These are phyloP conservation scores for Psidium guajava DNA, from an alignment of 345 rosid species.

Conservation along the genomic window DNA sequence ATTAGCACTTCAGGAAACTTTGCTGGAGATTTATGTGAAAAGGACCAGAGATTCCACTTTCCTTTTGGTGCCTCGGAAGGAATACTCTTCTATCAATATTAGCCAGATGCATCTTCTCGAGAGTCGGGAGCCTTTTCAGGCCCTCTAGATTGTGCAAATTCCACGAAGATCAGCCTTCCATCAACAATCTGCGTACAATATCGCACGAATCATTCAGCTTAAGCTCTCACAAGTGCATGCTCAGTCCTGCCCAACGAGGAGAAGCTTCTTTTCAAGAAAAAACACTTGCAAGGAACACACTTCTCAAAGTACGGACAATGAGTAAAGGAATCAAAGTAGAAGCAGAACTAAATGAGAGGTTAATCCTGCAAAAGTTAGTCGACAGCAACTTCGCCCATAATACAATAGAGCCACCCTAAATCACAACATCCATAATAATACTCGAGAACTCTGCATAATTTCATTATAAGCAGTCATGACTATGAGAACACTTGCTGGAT, in stretches of 20 bases:
- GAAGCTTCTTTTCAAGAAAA: not conserved
- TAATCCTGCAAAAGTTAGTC: not conserved
- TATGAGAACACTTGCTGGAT: not conserved
- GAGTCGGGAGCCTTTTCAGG: not conserved
- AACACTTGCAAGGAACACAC: not conserved
- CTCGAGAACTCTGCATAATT: not conserved
- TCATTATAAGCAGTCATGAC: not conserved
- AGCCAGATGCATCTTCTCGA: not conserved
- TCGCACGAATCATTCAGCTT: not conserved
- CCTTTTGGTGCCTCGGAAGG: not conserved
- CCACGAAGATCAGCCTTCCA: conserved; percentile 35
- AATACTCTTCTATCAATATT: not conserved
- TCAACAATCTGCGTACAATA: conserved; percentile 26
- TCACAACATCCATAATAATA: not conserved
- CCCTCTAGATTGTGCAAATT: conserved; percentile 19
- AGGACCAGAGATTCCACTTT: not conserved
- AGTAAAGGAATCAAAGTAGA: not conserved
- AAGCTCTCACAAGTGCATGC: not conserved
- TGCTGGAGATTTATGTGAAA: not conserved
- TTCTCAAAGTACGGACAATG: not conserved
- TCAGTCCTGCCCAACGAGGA: not conserved
- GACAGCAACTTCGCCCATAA: not conserved
- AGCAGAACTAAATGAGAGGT: not conserved
- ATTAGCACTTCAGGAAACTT: not conserved
- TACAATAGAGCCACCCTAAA: not conserved